Base-by-base conservation (phyloP, 1,139 yeast genomes). In the Nakaseomyces glabratus region DNA sequence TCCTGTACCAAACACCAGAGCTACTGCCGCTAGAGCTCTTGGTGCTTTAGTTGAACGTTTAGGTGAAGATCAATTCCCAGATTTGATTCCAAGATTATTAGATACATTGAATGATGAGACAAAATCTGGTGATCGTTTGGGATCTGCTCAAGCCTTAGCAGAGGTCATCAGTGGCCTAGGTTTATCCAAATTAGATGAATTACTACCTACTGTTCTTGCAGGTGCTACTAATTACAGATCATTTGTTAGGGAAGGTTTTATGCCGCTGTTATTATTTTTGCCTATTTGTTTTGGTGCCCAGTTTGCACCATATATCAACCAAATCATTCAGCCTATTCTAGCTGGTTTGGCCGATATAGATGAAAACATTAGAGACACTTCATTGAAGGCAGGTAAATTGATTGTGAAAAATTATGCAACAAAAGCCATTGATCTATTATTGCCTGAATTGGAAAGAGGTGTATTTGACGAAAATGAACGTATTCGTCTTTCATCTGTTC, bases 61-160 rank as follows among this genome's bases (percentile, higher is more conserved):
- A 31, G 99, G 99, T 40, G 99, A 93, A 61, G 94, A 82, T 30
- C 80, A 76, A 50, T 88, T 93, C 85, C 97, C 98, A 26, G 82
- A 75, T 35, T 76, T 93, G 58, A 82, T 93, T 49, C 82, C 93
- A 36, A 76, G 88, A 45, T 69, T 93, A 43, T 58, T 90, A 42
- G 73, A 66, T 36, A 81, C 93, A 2, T 69, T 93, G 44, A 73
- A 77, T 51, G 95, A 88, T 55, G 88, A 80, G 45, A 47, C 69
- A n/a, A 79, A 76, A 51, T 72, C 86, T 12, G 96, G 97, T 42
- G 97, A 93, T 55, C 76, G 96, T 49, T 71, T 90, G 45, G 99
- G 99, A 40, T 82, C 95, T 38, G 98, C 98, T 0, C 98, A 93
- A 64, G 98, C 95, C 1, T 70, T 90, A 42, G 76, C 96, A 19